Base-by-base conservation (phyloP, 2,329 filamentous ascomycete genomes). In the Pseudogymnoascus sp. region DNA sequence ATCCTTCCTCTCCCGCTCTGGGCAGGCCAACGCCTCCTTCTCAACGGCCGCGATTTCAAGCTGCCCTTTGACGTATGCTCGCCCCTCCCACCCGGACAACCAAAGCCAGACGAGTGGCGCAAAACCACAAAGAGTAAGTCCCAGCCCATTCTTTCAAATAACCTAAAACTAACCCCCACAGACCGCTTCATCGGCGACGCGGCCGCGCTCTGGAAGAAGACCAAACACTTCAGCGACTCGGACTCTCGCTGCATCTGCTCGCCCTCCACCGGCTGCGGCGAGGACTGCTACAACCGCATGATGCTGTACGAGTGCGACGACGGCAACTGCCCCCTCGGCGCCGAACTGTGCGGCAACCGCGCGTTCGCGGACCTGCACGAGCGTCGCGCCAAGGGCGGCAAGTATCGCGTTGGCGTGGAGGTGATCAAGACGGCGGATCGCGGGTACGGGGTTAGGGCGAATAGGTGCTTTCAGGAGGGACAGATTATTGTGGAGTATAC, bases 401-500 rank as follows among this genome's bases (percentile, higher is more conserved):
- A 91, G 67, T 99, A 90, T 71, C 88, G 94, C 67, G 87, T 96
- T 63, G 94, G 94, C 54, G 92, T 99, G 7, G 94, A 99, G 73
- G 92, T 97, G 39, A 85, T 96, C 74, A 92, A 96, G 77, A 97
- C 94, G 1, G 76, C 79, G 18, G 89, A 96, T 74, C 86, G 92
- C 62, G 94, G 94, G 28, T 92, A 93, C 72, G 94, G 94, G 59
- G 91, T 99, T 58, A 88, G 94, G 64, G 90, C 89, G 71, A 96
- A 93, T 74, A 86, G 94, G 54, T 88, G 86, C 64, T 99, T 97
- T 72, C 80, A 87, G 62, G 84, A 92, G 1, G 86, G 93, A 69
- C 91, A 97, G 76, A 96, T 99, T 72, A 97, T 99, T 70, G 93
- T 97, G 76, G 94, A 99, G 71, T 99, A 99, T 71, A 93, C 92